These are phyloP conservation scores for Suillus bovinus DNA, from an alignment of 768 basidiomycete genomes.

Conservation along the genomic window DNA sequence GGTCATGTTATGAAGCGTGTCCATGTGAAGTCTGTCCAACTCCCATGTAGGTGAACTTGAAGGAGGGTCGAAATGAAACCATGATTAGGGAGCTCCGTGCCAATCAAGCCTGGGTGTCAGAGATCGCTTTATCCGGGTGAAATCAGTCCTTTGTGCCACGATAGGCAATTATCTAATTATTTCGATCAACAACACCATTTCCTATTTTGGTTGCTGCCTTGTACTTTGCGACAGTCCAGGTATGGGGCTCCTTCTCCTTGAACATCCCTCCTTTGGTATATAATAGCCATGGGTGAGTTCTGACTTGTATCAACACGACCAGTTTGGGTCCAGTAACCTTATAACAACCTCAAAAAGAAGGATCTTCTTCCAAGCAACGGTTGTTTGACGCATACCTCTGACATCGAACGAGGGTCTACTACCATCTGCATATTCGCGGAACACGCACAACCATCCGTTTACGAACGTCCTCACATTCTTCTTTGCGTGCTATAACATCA, in stretches of 20 bases:
- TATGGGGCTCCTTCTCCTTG: slow-evolving; percentile 4
- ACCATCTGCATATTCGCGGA: slow-evolving; percentile 11
- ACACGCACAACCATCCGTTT: slow-evolving; percentile 4
- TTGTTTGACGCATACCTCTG: slow-evolving; percentile 12
- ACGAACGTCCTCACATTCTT: slow-evolving; percentile 6
- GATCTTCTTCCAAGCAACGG: slow-evolving; percentile 1
- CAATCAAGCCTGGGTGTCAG: not conserved
- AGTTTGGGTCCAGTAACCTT: slow-evolving; percentile 14
- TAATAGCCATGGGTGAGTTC: slow-evolving; percentile 19
- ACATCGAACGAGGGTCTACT: not conserved
- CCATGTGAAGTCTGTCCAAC: too few species aligned
- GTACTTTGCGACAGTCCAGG: slow-evolving; percentile 16
- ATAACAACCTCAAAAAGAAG: slow-evolving; percentile 18
- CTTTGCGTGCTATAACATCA: slow-evolving; percentile 7
- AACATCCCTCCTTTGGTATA: slow-evolving; percentile 24
- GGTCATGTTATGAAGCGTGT: too few species aligned
- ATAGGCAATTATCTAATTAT: slow-evolving; percentile 11
- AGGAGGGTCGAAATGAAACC: too few species aligned
- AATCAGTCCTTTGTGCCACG: slow-evolving; percentile 14
- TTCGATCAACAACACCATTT: slow-evolving; percentile 17
- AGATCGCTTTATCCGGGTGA: too few species aligned
- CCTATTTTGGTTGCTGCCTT: slow-evolving; percentile 27
- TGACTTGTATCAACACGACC: slow-evolving; percentile 15
- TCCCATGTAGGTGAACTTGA: too few species aligned
- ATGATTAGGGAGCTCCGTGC: too few species aligned